Base-by-base conservation (phyloP, 805 yeast genomes). In the Zygosaccharomyces bisporus region DNA sequence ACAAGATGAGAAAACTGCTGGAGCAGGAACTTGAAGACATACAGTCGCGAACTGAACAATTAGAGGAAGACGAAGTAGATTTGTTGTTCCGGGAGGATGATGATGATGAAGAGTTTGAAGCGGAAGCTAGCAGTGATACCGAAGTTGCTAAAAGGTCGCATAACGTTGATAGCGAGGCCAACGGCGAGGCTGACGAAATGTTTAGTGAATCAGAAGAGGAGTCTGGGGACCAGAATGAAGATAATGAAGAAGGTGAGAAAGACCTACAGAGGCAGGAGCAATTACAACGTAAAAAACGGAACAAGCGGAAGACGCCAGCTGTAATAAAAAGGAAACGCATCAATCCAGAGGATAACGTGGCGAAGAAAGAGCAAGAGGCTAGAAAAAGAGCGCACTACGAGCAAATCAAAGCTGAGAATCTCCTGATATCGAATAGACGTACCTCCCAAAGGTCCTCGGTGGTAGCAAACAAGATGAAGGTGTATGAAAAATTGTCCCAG, bases 381-480 rank as follows among this genome's bases (percentile, higher is more conserved):
- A 47, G 41, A 37, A 54, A 41, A 40, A 47, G 44, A 24, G 34
- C 41, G 29, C 55, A 51, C 41, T 57, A 51, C 45, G 71, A 57
- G 46, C 51, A 70, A 49, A 57, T 74, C 3, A 70, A 68, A 51
- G 76, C 83, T 0, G 81, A 75, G 9, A 69, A 79, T 12, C 60
- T 86, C 20, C 58, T 83, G 16, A 64, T 72, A 12, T 63, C 70
- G 1, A 70, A 70, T 4, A 72, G 95, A 60, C 72, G 96, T 55
- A 77, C 83, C 0, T 86, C 95, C 0, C 77, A 87, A 13, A 77
- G 99, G 60, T 69, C 78, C 7, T 75, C 95, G 0, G 93, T 95
- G 0, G 75, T 86, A 4, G 80, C 81, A 53, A 87, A 80, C 60
- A 87, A 86, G 55, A 70, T 86, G 51, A 86, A 81, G n/a, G 78